Evolutionary conservation across 805 yeast species (phyloP), one percentile per base, ranked within the genome.

Genomic region (Wickerhamomyces chaumierensis): DNA sequence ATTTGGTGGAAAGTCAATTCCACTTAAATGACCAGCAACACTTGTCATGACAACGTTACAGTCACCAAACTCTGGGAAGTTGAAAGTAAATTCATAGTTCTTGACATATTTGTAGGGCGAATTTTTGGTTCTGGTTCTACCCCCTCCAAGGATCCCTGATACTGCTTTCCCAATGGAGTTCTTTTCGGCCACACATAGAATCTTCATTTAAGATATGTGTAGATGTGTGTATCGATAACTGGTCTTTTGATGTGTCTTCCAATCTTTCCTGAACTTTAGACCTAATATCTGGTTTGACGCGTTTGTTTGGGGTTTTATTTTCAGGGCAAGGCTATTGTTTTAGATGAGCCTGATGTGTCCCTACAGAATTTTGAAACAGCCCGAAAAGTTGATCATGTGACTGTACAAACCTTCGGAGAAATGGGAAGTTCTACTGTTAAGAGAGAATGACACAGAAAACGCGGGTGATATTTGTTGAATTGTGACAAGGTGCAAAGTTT

Each of bases 141-240:
- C 94, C 6, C 95, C 95, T 15, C 92, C 78, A 2, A 92, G 69
- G 2, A 80, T 78, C 31, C 60, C 56, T 0, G 94, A 71, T 12
- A 92, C 87, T 12, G 85, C 81, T 55, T 80, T 85, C 3, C 96
- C 94, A 36, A 92, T 92, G 2, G 96, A 84, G 40, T 94, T 94
- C 61, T 92, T 92, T 62, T 92, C 99, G 2, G 99, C 98, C 40
- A 92, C 96, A 61, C 96, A 90, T 36, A 92, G 72, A 4, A 92
- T 74, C 47, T 65, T 78, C 92, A 84, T 81, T 33, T 5, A 25
- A 4, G 5, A 4, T 5, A 13, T 25, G n/a, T 11, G 29, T 21
- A 21, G 6, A 21, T 21, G 25, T n/a, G n/a, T n/a, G n/a, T n/a
- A n/a, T n/a, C 23, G 8, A 13, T 15, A 6, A 6, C 27, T 21